Conservation (phyloP, 257 asterid genomes). For the Paraleonurus japonicus region DNA sequence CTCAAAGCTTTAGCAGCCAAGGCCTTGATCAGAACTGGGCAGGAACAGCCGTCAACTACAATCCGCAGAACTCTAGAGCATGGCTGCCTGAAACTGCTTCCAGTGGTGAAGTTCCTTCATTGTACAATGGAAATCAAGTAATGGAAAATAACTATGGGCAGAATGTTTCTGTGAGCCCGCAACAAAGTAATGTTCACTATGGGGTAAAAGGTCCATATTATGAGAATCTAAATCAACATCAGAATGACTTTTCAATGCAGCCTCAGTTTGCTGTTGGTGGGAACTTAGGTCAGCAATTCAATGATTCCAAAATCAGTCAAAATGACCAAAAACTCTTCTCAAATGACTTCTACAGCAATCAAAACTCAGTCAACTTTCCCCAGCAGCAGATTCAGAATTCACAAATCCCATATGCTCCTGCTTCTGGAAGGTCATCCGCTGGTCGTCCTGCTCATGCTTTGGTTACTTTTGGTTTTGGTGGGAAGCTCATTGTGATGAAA, state of each 20-base stretch:
- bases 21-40: conserved; percentile 47
- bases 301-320: conserved; percentile 50
- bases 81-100: conserved; percentile 49
- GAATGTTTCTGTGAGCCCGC: conserved; percentile 34
- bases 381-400: conserved; percentile 55
- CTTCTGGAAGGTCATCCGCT: conserved; percentile 74
- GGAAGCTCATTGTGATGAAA: conserved; percentile 85
- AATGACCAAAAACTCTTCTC: conserved; percentile 43
- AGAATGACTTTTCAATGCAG: conserved; percentile 37
- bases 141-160: conserved; percentile 38
- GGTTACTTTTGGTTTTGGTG: conserved; percentile 94
- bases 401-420: conserved; percentile 53
- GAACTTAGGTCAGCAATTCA: conserved; percentile 45
- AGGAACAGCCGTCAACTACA: conserved; percentile 42
- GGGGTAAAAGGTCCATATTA: conserved; percentile 38
- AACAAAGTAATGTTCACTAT: conserved; percentile 37
- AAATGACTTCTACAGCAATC: conserved; percentile 47
- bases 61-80: conserved; percentile 38
- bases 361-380: conserved; percentile 45
- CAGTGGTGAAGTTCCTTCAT: conserved; percentile 35
- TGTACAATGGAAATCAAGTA: conserved; percentile 41
- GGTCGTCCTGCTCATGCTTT: conserved; percentile 97
- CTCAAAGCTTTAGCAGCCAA: conserved; percentile 42
- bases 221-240: conserved; percentile 41
- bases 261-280: conserved; percentile 40